Evolutionary conservation across 345 rosid genomes (phyloP).

Genomic region (Draba incana): DNA sequence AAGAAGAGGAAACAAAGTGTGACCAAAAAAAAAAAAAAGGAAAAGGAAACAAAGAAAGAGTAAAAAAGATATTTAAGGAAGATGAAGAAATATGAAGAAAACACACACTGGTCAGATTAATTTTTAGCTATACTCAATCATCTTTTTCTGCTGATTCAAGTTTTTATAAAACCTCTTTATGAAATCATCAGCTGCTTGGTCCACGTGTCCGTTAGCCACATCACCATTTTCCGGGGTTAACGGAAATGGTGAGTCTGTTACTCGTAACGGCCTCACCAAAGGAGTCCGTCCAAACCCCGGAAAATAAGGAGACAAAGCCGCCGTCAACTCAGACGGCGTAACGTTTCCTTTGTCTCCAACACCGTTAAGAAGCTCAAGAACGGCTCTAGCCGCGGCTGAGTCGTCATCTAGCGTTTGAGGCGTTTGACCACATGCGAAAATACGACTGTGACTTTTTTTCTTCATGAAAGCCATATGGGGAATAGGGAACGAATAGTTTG

Average conservation of each 20-base stretch:
- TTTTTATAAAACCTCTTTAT: slow-evolving; percentile 72
- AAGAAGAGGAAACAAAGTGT: neutral
- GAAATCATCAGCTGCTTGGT: slow-evolving; percentile 86
- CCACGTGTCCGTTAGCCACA: slow-evolving; percentile 54
- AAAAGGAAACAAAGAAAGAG: neutral
- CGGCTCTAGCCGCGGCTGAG: slow-evolving; percentile 51
- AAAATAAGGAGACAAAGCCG: slow-evolving; percentile 72
- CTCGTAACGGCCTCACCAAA: slow-evolving; percentile 71
- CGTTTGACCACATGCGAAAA: slow-evolving; percentile 65
- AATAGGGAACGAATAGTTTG: slow-evolving; percentile 57
- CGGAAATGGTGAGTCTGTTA: slow-evolving; percentile 96
- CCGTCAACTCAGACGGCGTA: slow-evolving; percentile 48
- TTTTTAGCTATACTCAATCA: slow-evolving; percentile 39
- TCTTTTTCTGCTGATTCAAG: slow-evolving; percentile 58
- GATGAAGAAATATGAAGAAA: slow-evolving; percentile 23
- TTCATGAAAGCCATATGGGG: slow-evolving; percentile 45
- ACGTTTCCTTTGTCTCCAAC: slow-evolving; percentile 38
- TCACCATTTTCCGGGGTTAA: slow-evolving; percentile 56
- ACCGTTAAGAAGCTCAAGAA: slow-evolving; percentile 62
- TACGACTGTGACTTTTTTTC: slow-evolving; percentile 45
- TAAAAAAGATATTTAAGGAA: slow-evolving; percentile 6
- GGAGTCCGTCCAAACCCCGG: slow-evolving; percentile 91
- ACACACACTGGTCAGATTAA: slow-evolving; percentile 23
- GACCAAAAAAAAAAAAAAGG: too few relatives aligned
- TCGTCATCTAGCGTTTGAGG: slow-evolving; percentile 67